A percentile compares a stretch with the other conserved stretches of the same genome.
Conservation (phyloP, 2,329 filamentous ascomycete genomes). For the Huntiella decipiens region DNA sequence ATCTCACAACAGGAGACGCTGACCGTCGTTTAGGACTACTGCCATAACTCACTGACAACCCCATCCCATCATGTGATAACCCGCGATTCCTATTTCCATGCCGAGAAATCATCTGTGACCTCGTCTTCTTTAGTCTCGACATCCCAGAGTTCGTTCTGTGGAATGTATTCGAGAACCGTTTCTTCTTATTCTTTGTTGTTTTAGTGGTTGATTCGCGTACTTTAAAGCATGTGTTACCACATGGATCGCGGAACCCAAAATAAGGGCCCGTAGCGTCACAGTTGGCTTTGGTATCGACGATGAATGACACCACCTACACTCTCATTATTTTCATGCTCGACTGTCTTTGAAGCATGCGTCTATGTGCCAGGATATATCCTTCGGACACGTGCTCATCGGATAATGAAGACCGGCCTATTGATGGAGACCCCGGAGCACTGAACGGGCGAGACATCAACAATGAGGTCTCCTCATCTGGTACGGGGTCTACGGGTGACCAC, state of each 20-base stretch:
- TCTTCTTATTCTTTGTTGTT: background rate
- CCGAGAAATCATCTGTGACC: background rate
- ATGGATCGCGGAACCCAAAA: slow-evolving; percentile 46
- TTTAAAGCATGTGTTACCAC: slow-evolving; percentile 46
- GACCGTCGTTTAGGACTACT: background rate
- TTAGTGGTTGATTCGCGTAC: slow-evolving; percentile 17
- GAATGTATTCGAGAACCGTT: background rate
- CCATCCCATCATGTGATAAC: background rate
- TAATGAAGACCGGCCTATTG: background rate
- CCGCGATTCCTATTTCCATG: background rate
- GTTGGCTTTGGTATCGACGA: slow-evolving; percentile 43
- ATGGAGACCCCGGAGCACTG: background rate
- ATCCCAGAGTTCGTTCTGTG: background rate
- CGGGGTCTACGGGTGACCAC: background rate
- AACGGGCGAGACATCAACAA: background rate
- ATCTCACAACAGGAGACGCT: background rate
- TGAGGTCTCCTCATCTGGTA: background rate
- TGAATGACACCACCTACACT: slow-evolving; percentile 41
- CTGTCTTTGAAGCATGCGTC: background rate
- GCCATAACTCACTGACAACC: background rate
- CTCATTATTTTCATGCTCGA: slow-evolving; percentile 29
- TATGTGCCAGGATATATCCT: background rate
- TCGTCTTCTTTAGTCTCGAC: background rate
- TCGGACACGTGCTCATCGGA: too few relatives aligned
- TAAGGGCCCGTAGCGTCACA: slow-evolving; percentile 43